Evolutionary conservation across 208 protist species (phyloP).

Genomic region (Crithidia expoeki): DNA sequence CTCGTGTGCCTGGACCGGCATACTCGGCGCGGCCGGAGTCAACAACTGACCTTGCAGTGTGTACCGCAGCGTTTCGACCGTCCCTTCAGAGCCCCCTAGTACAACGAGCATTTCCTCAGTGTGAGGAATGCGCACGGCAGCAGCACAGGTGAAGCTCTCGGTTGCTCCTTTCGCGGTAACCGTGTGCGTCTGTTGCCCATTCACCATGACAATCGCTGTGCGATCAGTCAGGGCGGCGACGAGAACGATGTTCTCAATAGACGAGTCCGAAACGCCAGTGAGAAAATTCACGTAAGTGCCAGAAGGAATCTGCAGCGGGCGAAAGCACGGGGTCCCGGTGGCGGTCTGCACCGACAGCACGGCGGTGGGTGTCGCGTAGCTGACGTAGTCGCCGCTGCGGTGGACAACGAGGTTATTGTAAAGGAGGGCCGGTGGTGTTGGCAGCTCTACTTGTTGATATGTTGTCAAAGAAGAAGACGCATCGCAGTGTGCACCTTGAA

Average conservation of each 20-base stretch:
- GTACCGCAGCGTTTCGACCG: not conserved
- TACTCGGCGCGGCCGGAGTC: not conserved
- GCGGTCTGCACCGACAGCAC: conserved; percentile 33
- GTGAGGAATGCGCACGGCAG: not conserved
- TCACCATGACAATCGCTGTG: conserved; percentile 15
- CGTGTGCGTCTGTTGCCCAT: conserved; percentile 23
- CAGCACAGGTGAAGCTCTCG: conserved; percentile 8
- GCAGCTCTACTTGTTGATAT: conserved; percentile 17
- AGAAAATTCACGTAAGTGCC: conserved; percentile 9
- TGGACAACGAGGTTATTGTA: conserved; percentile 55
- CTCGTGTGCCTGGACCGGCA: conserved; percentile 40
- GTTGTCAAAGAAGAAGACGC: conserved; percentile 10
- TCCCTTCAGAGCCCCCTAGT: conserved; percentile 20
- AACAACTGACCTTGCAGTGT: conserved; percentile 9
- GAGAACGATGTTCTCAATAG: conserved; percentile 21
- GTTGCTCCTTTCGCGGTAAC: not conserved
- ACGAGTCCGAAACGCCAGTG: conserved; percentile 6
- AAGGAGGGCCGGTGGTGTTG: conserved; percentile 34
- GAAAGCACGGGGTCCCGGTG: conserved; percentile 30
- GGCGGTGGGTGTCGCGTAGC: conserved; percentile 29
- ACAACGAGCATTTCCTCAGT: conserved; percentile 15
- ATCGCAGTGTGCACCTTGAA: too few species aligned
- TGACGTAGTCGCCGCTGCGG: conserved; percentile 21
- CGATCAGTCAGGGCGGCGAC: conserved; percentile 13
- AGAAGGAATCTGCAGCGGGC: conserved; percentile 11